Percentiles rank a stretch among this genome's conserved stretches.
Evolutionary conservation across 106 monocot species (phyloP).

Genomic region (Platanthera guangdongensis): DNA sequence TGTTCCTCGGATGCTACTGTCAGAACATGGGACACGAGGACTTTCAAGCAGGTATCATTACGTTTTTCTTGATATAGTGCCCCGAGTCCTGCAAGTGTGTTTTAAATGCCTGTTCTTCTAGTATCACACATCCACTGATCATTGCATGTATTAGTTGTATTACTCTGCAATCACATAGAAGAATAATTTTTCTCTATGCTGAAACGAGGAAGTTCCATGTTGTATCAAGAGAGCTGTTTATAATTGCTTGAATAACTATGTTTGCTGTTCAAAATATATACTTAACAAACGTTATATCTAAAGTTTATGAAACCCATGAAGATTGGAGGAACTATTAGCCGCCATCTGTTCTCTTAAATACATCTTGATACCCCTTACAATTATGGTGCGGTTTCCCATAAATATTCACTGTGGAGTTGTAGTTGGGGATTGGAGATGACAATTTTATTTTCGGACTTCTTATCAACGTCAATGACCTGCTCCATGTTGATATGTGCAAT

Average conservation of each 20-base stretch:
- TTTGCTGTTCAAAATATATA: background rate
- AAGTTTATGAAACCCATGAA: slow-evolving; percentile 2
- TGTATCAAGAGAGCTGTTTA: background rate
- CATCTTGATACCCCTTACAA: too few species aligned
- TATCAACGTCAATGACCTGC: background rate
- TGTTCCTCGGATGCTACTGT: slow-evolving; percentile 88
- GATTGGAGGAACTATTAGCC: background rate
- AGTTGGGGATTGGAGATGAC: too few species aligned
- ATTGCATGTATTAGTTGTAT: background rate
- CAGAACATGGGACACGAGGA: slow-evolving; percentile 88
- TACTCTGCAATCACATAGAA: background rate
- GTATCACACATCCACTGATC: background rate
- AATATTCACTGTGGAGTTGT: background rate
- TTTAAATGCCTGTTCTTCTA: background rate
- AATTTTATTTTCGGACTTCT: background rate
- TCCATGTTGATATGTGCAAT: background rate
- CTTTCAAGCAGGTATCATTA: slow-evolving; percentile 61
- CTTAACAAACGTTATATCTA: background rate
- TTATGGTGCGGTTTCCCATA: too few species aligned
- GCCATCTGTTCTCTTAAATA: background rate
- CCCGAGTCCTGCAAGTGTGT: background rate
- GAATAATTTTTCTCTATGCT: background rate
- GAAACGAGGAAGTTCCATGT: background rate
- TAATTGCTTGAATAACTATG: background rate
- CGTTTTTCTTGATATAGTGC: background rate